Evolutionary conservation across 1,284 basidiomycete species (phyloP).

Genomic region (Apiotrichum domesticum): DNA sequence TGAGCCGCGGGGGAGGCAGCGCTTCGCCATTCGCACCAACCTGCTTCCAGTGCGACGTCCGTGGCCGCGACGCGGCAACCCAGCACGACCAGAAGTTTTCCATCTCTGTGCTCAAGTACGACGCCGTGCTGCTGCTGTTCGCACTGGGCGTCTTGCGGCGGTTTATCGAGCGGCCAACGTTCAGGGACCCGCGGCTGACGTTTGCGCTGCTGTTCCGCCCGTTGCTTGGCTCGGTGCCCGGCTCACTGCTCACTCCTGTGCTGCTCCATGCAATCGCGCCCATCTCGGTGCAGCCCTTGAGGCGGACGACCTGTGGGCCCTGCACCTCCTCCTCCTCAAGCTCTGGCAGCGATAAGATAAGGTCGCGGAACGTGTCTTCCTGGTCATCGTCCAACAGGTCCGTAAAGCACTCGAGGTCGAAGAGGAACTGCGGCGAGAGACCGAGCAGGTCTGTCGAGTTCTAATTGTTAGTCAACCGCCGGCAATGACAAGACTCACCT

Average conservation of each 20-base stretch:
- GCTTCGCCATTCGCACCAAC: constrained; percentile 3
- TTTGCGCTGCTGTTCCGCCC: not conserved
- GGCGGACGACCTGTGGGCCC: constrained; percentile 62
- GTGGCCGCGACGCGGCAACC: constrained; percentile 70
- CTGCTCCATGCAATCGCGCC: not conserved
- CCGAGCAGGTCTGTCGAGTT: constrained; percentile 66
- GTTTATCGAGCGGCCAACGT: no score
- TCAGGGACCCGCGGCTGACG: not conserved
- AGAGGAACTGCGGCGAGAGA: constrained; percentile 68
- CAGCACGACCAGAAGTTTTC: constrained; percentile 63
- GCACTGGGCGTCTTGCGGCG: not conserved
- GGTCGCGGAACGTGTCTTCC: constrained; percentile 69
- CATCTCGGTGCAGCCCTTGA: constrained; percentile 51
- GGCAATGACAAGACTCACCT: constrained; percentile 51
- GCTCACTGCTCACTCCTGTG: no score
- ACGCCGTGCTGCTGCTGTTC: constrained; percentile 15
- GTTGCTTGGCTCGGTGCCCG: no score
- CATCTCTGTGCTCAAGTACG: no score
- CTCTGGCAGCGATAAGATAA: constrained; percentile 60
- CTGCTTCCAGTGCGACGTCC: constrained; percentile 26
- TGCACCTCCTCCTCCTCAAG: constrained; percentile 45
- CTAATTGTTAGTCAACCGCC: constrained; percentile 50
- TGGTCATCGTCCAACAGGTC: constrained; percentile 67
- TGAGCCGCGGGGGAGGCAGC: constrained; percentile 42
- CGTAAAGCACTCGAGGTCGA: constrained; percentile 69